Evolutionary conservation across 1,139 yeast genomes (phyloP), one percentile per base, ranked within the genome.

Genomic region (Yamadazyma dendronema): DNA sequence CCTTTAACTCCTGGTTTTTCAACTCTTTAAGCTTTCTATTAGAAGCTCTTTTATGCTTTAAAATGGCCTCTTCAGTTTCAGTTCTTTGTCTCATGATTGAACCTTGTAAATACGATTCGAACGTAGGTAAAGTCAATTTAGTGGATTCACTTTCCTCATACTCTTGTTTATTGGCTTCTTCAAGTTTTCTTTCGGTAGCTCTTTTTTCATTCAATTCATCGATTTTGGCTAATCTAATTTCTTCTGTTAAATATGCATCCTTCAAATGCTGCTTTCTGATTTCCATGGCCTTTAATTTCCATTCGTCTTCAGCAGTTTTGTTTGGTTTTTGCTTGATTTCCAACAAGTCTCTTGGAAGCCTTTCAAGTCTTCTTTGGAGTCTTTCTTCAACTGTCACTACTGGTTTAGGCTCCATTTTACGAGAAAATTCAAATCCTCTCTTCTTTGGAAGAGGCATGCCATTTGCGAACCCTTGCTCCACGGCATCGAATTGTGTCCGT

Each of bases 51-150:
- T 62, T 65, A 50, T 77, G 72, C 31, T 57, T 49, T 42, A 83
- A 59, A 30, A 72, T 55, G 36, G 67, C 69, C 30, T 59, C 56
- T 57, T 88, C 94, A 52, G 80, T 89, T 25, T 65, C 68, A 0
- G 95, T 83, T 59, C 96, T 74, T 37, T 66, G 75, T 54, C 84
- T 74, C 69, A 89, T 77, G 43, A 88, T 64, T 13, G 90, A 85
- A 3, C 86, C 86, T 27, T 75, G 58, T 46, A 84, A 65, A 47
- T 83, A 72, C 30, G 77, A 71, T 50, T 84, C 90, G 45, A 89
- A 70, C 2, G 96, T 85, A 32, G 96, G 96, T 37, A 87, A 70
- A 2, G 96, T 85, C 50, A 84, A 73, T 50, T 66, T 65, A 32
- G 81, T 73, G 15, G 88, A 81, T 41, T 68, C 72, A 4, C 80